Evolutionary conservation across 73 alveolate species (phyloP).

Genomic region (Paramecium sonneborni): DNA sequence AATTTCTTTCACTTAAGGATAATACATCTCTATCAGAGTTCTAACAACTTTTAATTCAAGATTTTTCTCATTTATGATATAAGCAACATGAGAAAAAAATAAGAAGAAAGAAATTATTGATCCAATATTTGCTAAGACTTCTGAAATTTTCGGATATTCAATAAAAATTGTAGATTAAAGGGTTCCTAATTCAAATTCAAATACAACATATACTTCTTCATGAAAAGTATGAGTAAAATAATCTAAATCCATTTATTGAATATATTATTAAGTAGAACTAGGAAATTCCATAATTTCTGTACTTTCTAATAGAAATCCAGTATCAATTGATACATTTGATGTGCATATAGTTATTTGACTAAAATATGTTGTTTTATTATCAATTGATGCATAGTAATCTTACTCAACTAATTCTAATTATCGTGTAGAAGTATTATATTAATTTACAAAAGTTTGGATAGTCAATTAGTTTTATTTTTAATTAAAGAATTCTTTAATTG

Average conservation of each 20-base stretch:
- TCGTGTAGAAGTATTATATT: not conserved
- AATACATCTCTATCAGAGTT: not conserved
- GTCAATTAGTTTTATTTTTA: not conserved
- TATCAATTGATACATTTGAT: not conserved
- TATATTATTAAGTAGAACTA: not conserved
- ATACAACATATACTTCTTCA: not conserved
- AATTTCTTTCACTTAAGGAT: constrained; percentile 5
- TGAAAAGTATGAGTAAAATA: not conserved
- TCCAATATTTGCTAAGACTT: constrained; percentile 35
- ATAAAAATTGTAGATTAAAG: not conserved
- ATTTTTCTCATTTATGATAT: not conserved
- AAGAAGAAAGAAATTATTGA: constrained; percentile 16
- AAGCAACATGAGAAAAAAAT: constrained; percentile 13
- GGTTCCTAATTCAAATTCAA: not conserved
- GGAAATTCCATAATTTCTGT: not conserved
- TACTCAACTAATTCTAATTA: not conserved
- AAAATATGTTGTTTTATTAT: not conserved
- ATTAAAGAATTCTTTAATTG: not conserved
- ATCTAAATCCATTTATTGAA: not conserved
- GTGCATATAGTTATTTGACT: not conserved
- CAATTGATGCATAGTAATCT: not conserved
- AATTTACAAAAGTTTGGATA: not conserved
- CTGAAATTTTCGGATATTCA: constrained; percentile 24
- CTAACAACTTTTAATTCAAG: not conserved
- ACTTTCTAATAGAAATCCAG: not conserved